Base-by-base conservation (phyloP, 1,139 yeast species). In the Pichia sp. region DNA sequence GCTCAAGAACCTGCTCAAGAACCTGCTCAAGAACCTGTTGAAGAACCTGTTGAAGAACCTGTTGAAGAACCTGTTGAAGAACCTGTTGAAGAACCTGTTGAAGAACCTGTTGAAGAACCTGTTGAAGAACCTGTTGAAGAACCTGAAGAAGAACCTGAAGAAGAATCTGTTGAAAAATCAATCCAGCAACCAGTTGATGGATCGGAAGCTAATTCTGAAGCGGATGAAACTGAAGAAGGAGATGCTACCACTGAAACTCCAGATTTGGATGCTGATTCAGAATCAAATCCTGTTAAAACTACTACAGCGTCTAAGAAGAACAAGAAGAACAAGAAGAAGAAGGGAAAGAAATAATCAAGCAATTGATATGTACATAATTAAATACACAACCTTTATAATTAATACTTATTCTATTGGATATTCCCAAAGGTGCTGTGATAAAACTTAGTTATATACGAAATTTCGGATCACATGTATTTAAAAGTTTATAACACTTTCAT, bases 281-380 rank as follows among this genome's bases (percentile, higher is more conserved):
- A 18, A 18, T 18, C 18, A 18, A 18, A 18, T 18, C 18, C 18
- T 18, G 18, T 18, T 18, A 18, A 18, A 18, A 18, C 18, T 18
- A 18, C 18, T 18, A 18, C 18, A 18, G 18, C 18, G 18, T 18
- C 18, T n/a, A 43, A 43, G 43, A 46, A 47, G 29, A 40, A 42
- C 33, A 45, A 48, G 40, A 53, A 50, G 39, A 43, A 45, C 37
- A 45, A 46, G 46, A 49, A 54, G 48, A 34, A 50, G 45, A 47
- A 47, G 45, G 47, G 46, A 27, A 53, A 53, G 50, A 50, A 47
- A 42, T 33, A 42, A 34, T 10, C 9, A 5, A 28, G 25, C 5
- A 29, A 28, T 5, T 34, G 25, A 7, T 7, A 18, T 6, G 36
- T 18, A 11, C 36, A 18, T 34, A 11, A 34, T 18, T 18, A 18